Base-by-base conservation (phyloP, 1,284 basidiomycete species). In the Moesziomyces aphidis region DNA sequence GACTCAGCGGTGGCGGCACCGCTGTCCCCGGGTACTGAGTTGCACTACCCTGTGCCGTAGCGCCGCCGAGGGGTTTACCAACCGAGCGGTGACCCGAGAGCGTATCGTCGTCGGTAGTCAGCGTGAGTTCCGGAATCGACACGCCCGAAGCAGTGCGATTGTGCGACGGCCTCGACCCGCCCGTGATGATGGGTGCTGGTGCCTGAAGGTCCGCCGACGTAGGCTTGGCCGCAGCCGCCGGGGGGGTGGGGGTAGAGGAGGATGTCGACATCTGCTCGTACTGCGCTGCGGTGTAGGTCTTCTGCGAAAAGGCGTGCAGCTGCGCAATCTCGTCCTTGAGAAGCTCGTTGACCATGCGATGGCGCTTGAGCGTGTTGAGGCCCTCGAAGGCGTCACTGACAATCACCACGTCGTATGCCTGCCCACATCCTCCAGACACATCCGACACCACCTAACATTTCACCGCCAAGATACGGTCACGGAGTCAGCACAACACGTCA, bases 241-340 rank as follows among this genome's bases (percentile, higher is more conserved):
- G 54, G 5, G 63, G 43, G 7, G 61, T 56, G 8, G 21, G 15
- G 21, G 50, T 28, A 6, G 63, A 42, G 21, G 46, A 34, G 7
- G 55, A 56, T 28, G 26, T 28, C 4, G 65, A 63, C 58, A 68
- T 73, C 26, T 55, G 45, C 34, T 63, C 59, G 50, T 79, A 80
- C 47, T 79, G 77, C 31, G 76, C 49, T 0, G 76, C 70, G 8
- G 83, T 84, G 56, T 82, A 83, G 0, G 83, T 83, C 57, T 83
- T 83, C 63, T 86, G 85, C 0, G 85, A 85, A 61, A 86, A 86
- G 11, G 86, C 86, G 61, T 86, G 86, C 45, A 86, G 81, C 65
- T 85, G 78, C 1, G 85, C 86, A 39, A 86, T 86, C 64, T 86
- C 84, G 34, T 84, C 83, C 62, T 86, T 86, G 43, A 86, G 80